A percentile compares a stretch with the other conserved stretches of the same genome.
These are phyloP conservation scores for Macrophomina phaseolina DNA, from an alignment of 2,329 filamentous ascomycete species.

Conservation along the genomic window DNA sequence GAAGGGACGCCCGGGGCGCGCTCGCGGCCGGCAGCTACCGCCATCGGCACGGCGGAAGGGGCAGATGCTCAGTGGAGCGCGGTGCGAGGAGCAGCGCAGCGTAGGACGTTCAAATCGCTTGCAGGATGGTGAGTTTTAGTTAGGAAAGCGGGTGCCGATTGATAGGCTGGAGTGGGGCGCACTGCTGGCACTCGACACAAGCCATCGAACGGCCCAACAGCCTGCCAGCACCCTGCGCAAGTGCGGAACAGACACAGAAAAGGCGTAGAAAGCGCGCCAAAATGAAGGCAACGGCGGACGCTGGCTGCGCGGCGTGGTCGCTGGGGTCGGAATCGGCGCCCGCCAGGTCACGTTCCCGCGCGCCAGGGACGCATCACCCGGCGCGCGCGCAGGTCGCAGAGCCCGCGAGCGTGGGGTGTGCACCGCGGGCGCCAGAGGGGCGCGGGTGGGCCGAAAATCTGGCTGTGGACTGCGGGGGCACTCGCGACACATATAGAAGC, in stretches of 20 bases:
- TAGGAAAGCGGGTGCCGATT: constrained; percentile 31
- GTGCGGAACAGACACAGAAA: constrained; percentile 23
- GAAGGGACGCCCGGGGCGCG: constrained; percentile 10
- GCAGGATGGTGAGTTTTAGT: constrained; percentile 32
- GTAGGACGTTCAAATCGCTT: constrained; percentile 20
- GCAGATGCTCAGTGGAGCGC: neutral
- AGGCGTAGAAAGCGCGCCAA: constrained; percentile 16
- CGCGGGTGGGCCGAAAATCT: constrained; percentile 11
- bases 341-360: constrained; percentile 22
- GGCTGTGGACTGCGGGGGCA: neutral
- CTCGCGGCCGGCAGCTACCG: constrained; percentile 10
- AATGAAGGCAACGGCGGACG: neutral
- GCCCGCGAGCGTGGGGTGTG: neutral
- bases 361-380: constrained; percentile 20
- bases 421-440: neutral
- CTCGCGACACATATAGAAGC: constrained; percentile 12
- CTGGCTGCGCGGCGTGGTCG: constrained; percentile 7
- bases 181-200: constrained; percentile 25
- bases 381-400: constrained; percentile 3
- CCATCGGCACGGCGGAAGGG: constrained; percentile 3
- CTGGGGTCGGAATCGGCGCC: constrained; percentile 1
- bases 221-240: constrained; percentile 24
- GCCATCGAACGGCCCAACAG: constrained; percentile 25
- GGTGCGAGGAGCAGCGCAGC: constrained; percentile 16
- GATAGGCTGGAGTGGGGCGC: constrained; percentile 32